Evolutionary conservation across 148 eudicot genomes (phyloP).

Genomic region (Vaccinium corymbosum): DNA sequence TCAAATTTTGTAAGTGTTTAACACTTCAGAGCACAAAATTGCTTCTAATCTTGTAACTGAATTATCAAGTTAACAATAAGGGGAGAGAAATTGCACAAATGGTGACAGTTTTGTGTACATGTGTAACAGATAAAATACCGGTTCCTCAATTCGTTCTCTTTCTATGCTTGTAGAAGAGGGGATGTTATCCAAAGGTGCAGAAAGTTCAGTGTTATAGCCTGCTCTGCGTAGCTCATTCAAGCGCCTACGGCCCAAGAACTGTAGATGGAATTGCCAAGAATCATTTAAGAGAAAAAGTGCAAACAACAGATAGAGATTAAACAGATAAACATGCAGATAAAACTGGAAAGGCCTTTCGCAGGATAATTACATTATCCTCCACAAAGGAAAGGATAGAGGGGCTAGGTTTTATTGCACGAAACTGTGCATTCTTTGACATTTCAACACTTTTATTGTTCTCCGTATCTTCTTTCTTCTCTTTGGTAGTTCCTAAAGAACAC

Average conservation of each 20-base stretch:
- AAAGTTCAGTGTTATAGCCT: conserved; percentile 73
- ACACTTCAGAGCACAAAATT: too few relatives aligned
- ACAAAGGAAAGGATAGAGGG: conserved; percentile 77
- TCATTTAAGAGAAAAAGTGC: conserved; percentile 10
- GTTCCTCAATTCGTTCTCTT: conserved; percentile 80
- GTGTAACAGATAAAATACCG: conserved; percentile 40
- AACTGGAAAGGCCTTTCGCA: not conserved
- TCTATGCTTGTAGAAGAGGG: conserved; percentile 64
- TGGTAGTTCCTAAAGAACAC: conserved; percentile 41
- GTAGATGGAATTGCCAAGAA: conserved; percentile 21
- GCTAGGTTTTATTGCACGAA: conserved; percentile 88
- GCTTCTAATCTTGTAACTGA: not conserved
- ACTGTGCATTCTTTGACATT: conserved; percentile 81
- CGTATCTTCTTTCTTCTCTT: conserved; percentile 35
- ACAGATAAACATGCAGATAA: not conserved
- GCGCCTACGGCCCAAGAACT: conserved; percentile 92
- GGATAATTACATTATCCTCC: conserved; percentile 63
- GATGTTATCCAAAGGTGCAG: conserved; percentile 84
- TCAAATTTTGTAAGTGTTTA: not conserved
- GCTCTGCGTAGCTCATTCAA: conserved; percentile 71
- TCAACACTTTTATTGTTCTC: conserved; percentile 40
- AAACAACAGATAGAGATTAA: not conserved
- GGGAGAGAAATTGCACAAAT: not conserved
- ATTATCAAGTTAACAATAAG: not conserved
- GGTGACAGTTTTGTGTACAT: not conserved